Percentiles rank a stretch among this genome's conserved stretches.
Evolutionary conservation across 1,284 basidiomycete species (phyloP).

Genomic region (Malassezia sp.): DNA sequence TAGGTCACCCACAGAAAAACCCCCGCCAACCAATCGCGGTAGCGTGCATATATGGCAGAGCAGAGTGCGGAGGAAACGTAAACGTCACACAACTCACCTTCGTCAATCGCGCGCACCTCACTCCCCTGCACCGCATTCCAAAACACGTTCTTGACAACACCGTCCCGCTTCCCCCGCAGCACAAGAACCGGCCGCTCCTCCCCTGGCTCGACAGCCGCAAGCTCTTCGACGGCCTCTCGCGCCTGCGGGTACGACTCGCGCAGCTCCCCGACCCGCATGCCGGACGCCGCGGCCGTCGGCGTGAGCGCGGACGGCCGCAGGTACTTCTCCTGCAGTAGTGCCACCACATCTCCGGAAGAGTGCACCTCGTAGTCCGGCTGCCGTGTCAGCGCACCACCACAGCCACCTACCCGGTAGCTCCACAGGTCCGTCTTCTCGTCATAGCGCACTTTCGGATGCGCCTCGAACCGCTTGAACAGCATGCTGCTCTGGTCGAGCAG

Average conservation of each 20-base stretch:
- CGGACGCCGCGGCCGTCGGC: slow-evolving; percentile 43
- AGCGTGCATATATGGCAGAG: background rate
- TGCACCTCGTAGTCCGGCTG: slow-evolving; percentile 77
- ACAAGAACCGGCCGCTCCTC: slow-evolving; percentile 76
- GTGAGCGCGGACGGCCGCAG: slow-evolving; percentile 24
- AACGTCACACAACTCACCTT: slow-evolving; percentile 54
- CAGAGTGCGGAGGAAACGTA: too few species aligned
- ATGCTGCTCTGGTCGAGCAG: slow-evolving; percentile 59
- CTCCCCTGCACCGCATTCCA: slow-evolving; percentile 75
- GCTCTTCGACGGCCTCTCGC: slow-evolving; percentile 34
- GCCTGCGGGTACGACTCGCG: slow-evolving; percentile 85
- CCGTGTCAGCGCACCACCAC: background rate
- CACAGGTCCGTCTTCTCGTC: slow-evolving; percentile 73
- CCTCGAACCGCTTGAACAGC: slow-evolving; percentile 64
- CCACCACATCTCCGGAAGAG: slow-evolving; percentile 66
- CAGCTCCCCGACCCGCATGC: slow-evolving; percentile 68
- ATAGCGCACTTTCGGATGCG: slow-evolving; percentile 64
- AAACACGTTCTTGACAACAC: slow-evolving; percentile 62
- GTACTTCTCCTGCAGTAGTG: slow-evolving; percentile 54
- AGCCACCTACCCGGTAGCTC: slow-evolving; percentile 58
- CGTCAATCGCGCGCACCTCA: slow-evolving; percentile 62
- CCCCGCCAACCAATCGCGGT: too few species aligned
- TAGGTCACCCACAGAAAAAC: background rate
- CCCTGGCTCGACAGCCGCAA: slow-evolving; percentile 47
- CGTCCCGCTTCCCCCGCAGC: slow-evolving; percentile 69